Base-by-base conservation (phyloP, 1,284 basidiomycete genomes). In the Sanghuangporus sanghuang region DNA sequence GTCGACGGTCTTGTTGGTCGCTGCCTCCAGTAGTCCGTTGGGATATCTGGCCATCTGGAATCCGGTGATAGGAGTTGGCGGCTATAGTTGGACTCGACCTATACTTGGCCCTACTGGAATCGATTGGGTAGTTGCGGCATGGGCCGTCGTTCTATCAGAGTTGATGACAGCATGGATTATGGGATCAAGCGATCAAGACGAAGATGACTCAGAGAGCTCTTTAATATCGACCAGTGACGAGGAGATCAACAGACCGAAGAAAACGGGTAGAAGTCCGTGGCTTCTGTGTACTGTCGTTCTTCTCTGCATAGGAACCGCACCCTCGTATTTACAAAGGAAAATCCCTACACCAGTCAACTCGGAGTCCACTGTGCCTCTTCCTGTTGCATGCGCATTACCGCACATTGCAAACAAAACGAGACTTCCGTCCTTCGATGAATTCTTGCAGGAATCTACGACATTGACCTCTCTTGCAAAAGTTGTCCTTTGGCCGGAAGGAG, bases 401-500 rank as follows among this genome's bases (percentile, higher is more conserved):
- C 40, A 54, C 32, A 42, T 67, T 61, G 27, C 53, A 59, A 52
- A 52, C 69, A 75, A 11, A 73, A 74, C 27, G 76, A 77, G 63
- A 73, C 76, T 14, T 77, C 76, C 80, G 1, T 77, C 74, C 0
- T 73, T 92, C n/a, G 72, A 84, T 0, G 82, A 87, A 66, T 92
- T 82, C 72, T 79, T 91, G 36, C 32, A 49, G 0, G 89, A 89
- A 71, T 84, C 81, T 5, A 69, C 69, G 52, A 78, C 68, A 27
- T 68, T 87, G 59, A 77, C 76, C 6, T 70, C 67, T 8, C 66
- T 66, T 9, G 84, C 87, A 0, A 78, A 82, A 50, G 71, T 93
- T n/a, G 71, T 92, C 16, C 74, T 93, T 1, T 93, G 90, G 90
- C 90, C 90, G 0, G 91, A 93, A 73, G 84, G 85, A 5, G 89